These are phyloP conservation scores for Eudorina sp. DNA, from an alignment of 139 green algal genomes.

Conservation along the genomic window DNA sequence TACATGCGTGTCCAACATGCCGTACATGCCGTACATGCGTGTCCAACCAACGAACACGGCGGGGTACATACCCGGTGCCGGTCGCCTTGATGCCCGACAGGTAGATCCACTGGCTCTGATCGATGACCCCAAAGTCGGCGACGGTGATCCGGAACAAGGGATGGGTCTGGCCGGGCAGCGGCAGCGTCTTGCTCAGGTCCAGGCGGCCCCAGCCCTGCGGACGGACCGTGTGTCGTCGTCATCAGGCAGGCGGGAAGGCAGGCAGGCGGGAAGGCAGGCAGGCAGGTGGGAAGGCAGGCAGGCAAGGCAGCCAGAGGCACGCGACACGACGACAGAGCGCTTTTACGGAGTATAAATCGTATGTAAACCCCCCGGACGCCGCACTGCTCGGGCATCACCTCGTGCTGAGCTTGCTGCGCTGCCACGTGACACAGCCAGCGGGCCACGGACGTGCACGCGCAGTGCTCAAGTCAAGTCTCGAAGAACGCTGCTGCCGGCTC, in stretches of 20 bases:
- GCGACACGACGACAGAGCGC: neutral
- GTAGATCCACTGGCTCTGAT: neutral
- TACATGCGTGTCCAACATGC: neutral
- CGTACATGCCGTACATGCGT: neutral
- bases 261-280: too few species aligned
- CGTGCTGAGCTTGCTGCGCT: too few species aligned
- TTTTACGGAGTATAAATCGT: neutral
- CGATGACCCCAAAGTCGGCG: constrained; percentile 14
- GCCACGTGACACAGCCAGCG: too few species aligned
- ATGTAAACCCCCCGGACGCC: too few species aligned
- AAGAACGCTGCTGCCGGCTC: too few species aligned
- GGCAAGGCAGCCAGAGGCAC: neutral
- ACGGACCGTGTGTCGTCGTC: neutral
- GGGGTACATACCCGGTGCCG: constrained; percentile 52
- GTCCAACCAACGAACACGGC: neutral
- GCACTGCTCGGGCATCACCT: too few species aligned
- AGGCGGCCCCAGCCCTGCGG: constrained; percentile 85
- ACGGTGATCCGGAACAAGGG: constrained; percentile 15
- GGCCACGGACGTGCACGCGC: too few species aligned
- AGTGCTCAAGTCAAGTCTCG: too few species aligned
- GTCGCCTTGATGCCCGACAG: constrained; percentile 59
- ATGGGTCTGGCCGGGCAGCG: constrained; percentile 56
- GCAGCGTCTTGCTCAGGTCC: constrained; percentile 64
- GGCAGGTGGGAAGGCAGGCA: neutral
- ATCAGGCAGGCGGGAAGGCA: too few species aligned